These are phyloP conservation scores for Grosmannia huntii DNA, from an alignment of 2,329 filamentous ascomycete species.

Conservation along the genomic window DNA sequence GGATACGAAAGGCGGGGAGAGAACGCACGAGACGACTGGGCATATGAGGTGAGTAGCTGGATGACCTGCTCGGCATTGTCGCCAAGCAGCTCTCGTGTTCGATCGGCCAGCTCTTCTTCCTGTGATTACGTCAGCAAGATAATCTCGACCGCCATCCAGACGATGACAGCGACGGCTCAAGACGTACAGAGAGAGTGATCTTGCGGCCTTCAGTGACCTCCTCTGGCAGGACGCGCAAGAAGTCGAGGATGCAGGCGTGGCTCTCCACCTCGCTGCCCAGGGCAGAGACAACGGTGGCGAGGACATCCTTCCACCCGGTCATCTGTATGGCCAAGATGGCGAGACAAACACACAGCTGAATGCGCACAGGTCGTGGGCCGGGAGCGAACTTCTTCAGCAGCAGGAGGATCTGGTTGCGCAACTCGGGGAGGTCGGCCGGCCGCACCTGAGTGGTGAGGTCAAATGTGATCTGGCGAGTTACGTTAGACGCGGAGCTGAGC, in stretches of 20 bases:
- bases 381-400: conserved; percentile 70
- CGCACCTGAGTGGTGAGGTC: conserved; percentile 80
- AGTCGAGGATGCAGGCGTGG: conserved; percentile 83
- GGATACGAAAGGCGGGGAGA: background rate
- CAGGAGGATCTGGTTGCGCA: conserved; percentile 73
- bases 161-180: background rate
- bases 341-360: conserved; percentile 89
- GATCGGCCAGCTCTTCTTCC: conserved; percentile 86
- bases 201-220: conserved; percentile 99
- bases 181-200: conserved; percentile 95
- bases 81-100: conserved; percentile 80
- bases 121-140: conserved; percentile 25
- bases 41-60: conserved; percentile 75
- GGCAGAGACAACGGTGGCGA: conserved; percentile 66
- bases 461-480: conserved; percentile 66
- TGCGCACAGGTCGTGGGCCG: conserved; percentile 72
- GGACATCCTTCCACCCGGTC: conserved; percentile 87
- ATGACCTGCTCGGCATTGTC: conserved; percentile 86
- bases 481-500: background rate
- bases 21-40: conserved; percentile 72
- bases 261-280: conserved; percentile 66
- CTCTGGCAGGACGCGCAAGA: conserved; percentile 91
- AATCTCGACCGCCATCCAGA: background rate
- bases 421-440: conserved; percentile 55
- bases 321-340: conserved; percentile 94